Percentiles rank a stretch among this genome's conserved stretches.
These are phyloP conservation scores for Penicillium angulare DNA, from an alignment of 495 filamentous ascomycete genomes.

Conservation along the genomic window DNA sequence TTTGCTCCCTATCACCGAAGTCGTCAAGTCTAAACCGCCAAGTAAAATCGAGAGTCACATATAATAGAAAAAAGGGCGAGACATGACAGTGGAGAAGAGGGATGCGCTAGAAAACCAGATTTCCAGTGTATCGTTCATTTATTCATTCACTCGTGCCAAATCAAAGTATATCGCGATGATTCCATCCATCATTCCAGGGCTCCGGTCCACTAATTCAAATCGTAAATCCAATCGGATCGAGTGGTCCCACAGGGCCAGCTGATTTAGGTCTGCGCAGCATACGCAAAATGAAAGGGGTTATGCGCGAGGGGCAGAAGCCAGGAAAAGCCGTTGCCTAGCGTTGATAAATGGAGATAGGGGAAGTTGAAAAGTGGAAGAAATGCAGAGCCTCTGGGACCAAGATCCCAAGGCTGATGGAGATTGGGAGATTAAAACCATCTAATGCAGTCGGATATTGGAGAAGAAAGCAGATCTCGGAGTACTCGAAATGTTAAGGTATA, in stretches of 20 bases:
- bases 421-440: conserved; percentile 15
- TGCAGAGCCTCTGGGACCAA: conserved; percentile 2
- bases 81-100: no score
- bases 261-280: background rate
- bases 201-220: background rate
- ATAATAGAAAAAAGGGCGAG: background rate
- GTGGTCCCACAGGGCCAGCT: no score
- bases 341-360: background rate
- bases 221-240: background rate
- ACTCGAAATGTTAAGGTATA: conserved; percentile 1
- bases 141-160: conserved; percentile 44
- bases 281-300: background rate
- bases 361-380: background rate
- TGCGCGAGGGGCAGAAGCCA: background rate
- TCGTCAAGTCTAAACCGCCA: background rate
- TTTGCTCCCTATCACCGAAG: background rate
- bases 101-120: background rate
- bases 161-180: conserved; percentile 12
- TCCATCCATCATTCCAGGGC: background rate
- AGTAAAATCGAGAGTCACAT: background rate
- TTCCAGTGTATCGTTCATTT: conserved; percentile 34
- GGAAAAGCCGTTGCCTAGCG: background rate
- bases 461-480: conserved; percentile 1
- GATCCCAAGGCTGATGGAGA: conserved; percentile 5
- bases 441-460: conserved; percentile 14